Conservation (phyloP, 176 grass and related monocot species). For the Typha latifolia region DNA sequence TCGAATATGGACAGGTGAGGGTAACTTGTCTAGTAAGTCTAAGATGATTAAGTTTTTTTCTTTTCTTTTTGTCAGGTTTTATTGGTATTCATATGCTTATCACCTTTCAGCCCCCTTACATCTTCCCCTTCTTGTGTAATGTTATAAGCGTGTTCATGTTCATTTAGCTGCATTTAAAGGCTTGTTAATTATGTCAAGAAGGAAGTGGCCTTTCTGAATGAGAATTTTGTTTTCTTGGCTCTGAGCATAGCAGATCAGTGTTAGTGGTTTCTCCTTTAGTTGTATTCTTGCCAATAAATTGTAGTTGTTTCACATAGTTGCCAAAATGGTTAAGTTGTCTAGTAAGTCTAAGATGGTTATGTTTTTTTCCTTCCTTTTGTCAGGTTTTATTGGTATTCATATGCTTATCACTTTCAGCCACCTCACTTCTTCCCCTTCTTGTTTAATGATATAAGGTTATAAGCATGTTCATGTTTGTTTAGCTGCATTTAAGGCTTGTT, state of each 20-base stretch:
- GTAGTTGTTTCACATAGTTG: no score
- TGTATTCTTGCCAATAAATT: no score
- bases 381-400: background rate
- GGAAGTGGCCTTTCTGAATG: no score
- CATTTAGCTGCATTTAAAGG: background rate
- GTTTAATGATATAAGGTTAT: background rate
- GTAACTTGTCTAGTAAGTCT: background rate
- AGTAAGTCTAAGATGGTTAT: background rate
- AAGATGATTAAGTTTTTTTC: background rate
- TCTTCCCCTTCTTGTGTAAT: background rate
- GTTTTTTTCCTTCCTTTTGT: background rate
- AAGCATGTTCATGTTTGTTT: background rate
- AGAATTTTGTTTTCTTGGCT: no score
- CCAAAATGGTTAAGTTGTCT: background rate
- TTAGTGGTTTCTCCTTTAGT: no score
- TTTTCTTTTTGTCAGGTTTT: background rate
- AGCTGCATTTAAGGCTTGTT: background rate
- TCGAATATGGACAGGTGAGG: conserved; percentile 61
- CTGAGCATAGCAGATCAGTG: no score
- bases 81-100: background rate
- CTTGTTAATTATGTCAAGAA: no score
- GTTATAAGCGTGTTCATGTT: background rate
- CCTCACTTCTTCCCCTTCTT: background rate
- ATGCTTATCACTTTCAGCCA: background rate
- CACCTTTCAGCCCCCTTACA: background rate